phyloP scores from a whole-genome alignment of 306 rosid species.

The Begonia masoniana region DNA sequence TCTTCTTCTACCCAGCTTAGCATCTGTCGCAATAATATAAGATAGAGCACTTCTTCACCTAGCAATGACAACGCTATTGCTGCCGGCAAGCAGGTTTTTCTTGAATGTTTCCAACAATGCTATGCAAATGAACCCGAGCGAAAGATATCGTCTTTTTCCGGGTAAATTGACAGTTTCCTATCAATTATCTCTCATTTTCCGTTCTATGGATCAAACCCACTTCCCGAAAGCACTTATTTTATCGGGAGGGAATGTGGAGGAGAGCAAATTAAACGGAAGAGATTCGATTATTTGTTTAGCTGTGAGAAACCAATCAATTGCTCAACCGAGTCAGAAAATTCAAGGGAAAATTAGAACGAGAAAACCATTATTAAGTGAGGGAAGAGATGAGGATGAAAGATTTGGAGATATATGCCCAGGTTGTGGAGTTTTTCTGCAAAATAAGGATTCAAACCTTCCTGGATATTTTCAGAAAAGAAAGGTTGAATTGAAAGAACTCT shows the following conservation, averaged over 20 bases:
- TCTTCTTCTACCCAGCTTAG: too few species aligned
- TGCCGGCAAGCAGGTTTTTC: too few species aligned
- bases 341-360: slow-evolving; percentile 15
- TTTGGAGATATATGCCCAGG: slow-evolving; percentile 76
- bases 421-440: slow-evolving; percentile 95
- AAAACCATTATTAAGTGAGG: slow-evolving; percentile 62
- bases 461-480: slow-evolving; percentile 52
- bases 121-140: slow-evolving; percentile 12
- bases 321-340: slow-evolving; percentile 16
- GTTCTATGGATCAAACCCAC: slow-evolving; percentile 4
- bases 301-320: slow-evolving; percentile 20
- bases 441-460: slow-evolving; percentile 53
- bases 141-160: slow-evolving; percentile 10
- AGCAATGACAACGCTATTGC: too few species aligned
- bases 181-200: slow-evolving; percentile 7
- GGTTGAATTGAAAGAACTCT: slow-evolving; percentile 15
- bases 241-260: slow-evolving; percentile 17
- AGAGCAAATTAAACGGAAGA: slow-evolving; percentile 13
- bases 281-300: slow-evolving; percentile 23
- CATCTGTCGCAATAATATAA: too few species aligned
- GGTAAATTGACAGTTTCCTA: slow-evolving; percentile 23
- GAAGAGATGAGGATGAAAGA: slow-evolving; percentile 78
- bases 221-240: slow-evolving; percentile 3
- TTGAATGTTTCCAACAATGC: slow-evolving; percentile 8
- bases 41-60: too few species aligned